A percentile compares a stretch with the other conserved stretches of the same genome.
Evolutionary conservation across 2,329 filamentous ascomycete species (phyloP).

Genomic region (Trichophyton rubrum): DNA sequence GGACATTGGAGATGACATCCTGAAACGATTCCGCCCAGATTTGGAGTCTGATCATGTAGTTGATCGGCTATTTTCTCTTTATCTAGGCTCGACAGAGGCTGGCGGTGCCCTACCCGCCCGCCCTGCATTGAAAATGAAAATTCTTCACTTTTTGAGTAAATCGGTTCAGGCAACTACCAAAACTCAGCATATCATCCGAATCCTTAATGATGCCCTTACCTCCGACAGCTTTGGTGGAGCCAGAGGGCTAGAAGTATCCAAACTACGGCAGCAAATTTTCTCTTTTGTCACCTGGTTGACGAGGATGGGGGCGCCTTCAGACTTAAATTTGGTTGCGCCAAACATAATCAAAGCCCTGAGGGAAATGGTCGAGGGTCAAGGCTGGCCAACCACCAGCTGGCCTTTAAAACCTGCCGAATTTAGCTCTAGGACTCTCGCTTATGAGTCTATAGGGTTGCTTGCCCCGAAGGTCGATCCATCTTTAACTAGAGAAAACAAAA

Average conservation of each 20-base stretch:
- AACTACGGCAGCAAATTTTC: conserved; percentile 71
- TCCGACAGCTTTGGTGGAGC: conserved; percentile 23
- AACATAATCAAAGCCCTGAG: conserved; percentile 56
- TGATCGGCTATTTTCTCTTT: conserved; percentile 56
- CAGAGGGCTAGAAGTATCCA: conserved; percentile 59
- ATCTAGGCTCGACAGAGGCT: conserved; percentile 47
- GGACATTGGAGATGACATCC: conserved; percentile 72
- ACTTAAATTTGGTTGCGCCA: conserved; percentile 53
- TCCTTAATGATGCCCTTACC: background rate
- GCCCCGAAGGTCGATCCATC: conserved; percentile 39
- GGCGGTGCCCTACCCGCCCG: conserved; percentile 39
- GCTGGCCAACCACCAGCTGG: conserved; percentile 61
- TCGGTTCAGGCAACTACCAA: conserved; percentile 36
- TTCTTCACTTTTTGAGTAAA: conserved; percentile 63
- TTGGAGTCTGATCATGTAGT: conserved; percentile 58
- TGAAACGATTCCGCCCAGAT: conserved; percentile 60
- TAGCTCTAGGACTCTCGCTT: conserved; percentile 63
- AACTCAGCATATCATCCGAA: conserved; percentile 1
- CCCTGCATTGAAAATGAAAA: conserved; percentile 62
- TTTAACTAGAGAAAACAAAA: conserved; percentile 19
- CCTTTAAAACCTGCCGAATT: conserved; percentile 48
- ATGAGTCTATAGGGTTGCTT: conserved; percentile 80
- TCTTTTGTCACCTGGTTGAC: conserved; percentile 80
- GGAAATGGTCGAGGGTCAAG: conserved; percentile 64
- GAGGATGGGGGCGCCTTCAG: conserved; percentile 50